Base-by-base conservation (phyloP, 352 stramenopile genomes). In the Blastocystis hominis region DNA sequence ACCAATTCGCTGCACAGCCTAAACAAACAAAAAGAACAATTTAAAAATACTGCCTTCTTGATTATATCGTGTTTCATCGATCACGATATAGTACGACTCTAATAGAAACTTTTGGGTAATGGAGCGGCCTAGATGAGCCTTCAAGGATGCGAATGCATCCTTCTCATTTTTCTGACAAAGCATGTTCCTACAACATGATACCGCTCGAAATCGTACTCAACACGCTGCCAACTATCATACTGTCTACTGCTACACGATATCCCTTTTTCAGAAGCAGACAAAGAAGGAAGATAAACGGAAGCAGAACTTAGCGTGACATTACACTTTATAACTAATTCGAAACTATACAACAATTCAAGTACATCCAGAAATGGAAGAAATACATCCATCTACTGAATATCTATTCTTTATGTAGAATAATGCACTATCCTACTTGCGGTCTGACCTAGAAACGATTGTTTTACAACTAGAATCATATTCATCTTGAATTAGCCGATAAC, bases 131-230 rank as follows among this genome's bases (percentile, higher is more conserved):
- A 84, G 4, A 1, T 20, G 44, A 34, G 10, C 2, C 53, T 68
- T 66, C 24, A 84, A 30, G n/a, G 53, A 84, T 53, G 50, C n/a
- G 44, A 69, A 84, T 13, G 68, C 55, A 66, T 84, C 72, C 3
- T 46, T 13, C 7, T 34, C 72, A 44, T 66, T 34, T 0, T 66
- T 15, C 1, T 0, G 5, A 84, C 72, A 84, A n/a, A 9, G 36
- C 2, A 53, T 72, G 20, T 72, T 72, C 62, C 34, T 38, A 20
- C 2, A 59, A n/a, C 13, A n/a, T 59, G 24, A 30, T 59, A 59
- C 50, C n/a, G 13, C 50, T 59, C 1, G n/a, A 59, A n/a, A 20
- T 59, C 50, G 10, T 59, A 59, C 50, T 59, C 50, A 20, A 59
- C n/a, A n/a, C 50, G 50, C 50, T 59, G 50, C 50, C 50, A 59